Percentiles rank a stretch among this genome's conserved stretches.
Evolutionary conservation across 495 filamentous ascomycete species (phyloP).

Genomic region (Jackrogersella multiformis): DNA sequence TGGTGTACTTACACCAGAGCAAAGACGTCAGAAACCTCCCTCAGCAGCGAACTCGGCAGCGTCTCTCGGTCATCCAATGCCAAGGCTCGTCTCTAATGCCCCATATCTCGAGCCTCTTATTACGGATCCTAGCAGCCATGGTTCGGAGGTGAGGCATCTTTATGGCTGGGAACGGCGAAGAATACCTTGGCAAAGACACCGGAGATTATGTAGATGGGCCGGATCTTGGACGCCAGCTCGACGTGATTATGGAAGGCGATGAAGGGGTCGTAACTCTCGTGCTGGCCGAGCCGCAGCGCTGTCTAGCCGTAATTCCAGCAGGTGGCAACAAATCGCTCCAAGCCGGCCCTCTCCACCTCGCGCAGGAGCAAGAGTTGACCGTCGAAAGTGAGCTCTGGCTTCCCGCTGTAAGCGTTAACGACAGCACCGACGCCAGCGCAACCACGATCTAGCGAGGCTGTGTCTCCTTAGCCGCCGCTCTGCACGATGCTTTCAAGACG

Average conservation of each 20-base stretch:
- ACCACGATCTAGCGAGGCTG: conserved; percentile 35
- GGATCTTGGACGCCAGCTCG: conserved; percentile 25
- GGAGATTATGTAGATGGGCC: conserved; percentile 37
- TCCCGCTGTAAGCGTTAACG: conserved; percentile 35
- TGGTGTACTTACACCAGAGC: conserved; percentile 28
- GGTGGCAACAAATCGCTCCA: conserved; percentile 36
- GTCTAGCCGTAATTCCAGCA: conserved; percentile 42
- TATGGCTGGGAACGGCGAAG: conserved; percentile 26
- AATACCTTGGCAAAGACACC: conserved; percentile 38
- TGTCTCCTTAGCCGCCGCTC: conserved; percentile 35
- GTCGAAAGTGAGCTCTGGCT: conserved; percentile 40
- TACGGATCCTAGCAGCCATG: conserved; percentile 23
- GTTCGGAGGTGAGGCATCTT: conserved; percentile 16
- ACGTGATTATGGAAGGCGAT: conserved; percentile 35
- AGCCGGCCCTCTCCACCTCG: conserved; percentile 41
- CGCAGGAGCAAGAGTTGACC: conserved; percentile 47
- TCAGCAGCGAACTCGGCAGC: conserved; percentile 29
- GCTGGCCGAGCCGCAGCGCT: conserved; percentile 24
- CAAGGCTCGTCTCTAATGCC: conserved; percentile 31
- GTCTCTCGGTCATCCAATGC: conserved; percentile 40
- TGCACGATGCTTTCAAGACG: conserved; percentile 34
- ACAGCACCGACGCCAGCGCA: conserved; percentile 42
- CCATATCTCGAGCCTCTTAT: conserved; percentile 31
- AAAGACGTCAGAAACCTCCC: conserved; percentile 36
- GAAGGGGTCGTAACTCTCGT: conserved; percentile 40